phyloP scores from a whole-genome alignment of 129 eudicot genomes.

The Calendula officinalis region DNA sequence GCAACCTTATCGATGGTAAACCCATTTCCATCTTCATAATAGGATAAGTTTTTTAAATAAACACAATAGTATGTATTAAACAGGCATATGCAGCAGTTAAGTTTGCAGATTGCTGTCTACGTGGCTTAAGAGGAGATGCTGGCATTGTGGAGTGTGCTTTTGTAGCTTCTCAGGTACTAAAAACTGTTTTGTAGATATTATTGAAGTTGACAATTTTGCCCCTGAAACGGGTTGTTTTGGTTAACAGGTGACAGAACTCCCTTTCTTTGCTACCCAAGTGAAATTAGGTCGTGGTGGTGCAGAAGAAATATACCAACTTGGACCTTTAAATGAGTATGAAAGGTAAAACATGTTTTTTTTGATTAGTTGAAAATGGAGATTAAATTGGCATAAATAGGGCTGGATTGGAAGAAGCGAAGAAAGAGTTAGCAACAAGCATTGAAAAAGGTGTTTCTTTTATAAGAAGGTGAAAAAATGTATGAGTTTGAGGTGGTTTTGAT shows the following conservation, averaged over 20 bases:
- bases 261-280: slow-evolving; percentile 81
- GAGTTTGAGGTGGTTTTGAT: slow-evolving; percentile 27
- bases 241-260: slow-evolving; percentile 77
- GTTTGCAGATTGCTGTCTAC: slow-evolving; percentile 85
- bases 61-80: slow-evolving; percentile 34
- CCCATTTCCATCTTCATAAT: not conserved
- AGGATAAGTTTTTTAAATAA: slow-evolving; percentile 23
- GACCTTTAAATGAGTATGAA: slow-evolving; percentile 84
- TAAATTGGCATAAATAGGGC: slow-evolving; percentile 43
- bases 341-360: slow-evolving; percentile 35
- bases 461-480: slow-evolving; percentile 42
- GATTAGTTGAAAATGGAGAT: not conserved
- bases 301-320: slow-evolving; percentile 77
- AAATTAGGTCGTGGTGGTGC: slow-evolving; percentile 76
- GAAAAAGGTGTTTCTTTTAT: slow-evolving; percentile 80
- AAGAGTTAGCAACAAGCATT: slow-evolving; percentile 73
- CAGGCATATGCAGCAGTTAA: slow-evolving; percentile 96
- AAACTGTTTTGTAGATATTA: not conserved
- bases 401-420: slow-evolving; percentile 80
- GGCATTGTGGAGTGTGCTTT: slow-evolving; percentile 71
- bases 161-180: slow-evolving; percentile 67
- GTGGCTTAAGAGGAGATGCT: slow-evolving; percentile 86
- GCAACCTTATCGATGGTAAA: slow-evolving; percentile 95
- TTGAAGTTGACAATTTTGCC: not conserved
- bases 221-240: not conserved